These are phyloP conservation scores for Vitis riparia DNA, from an alignment of 164 flowering plant species.

Conservation along the genomic window DNA sequence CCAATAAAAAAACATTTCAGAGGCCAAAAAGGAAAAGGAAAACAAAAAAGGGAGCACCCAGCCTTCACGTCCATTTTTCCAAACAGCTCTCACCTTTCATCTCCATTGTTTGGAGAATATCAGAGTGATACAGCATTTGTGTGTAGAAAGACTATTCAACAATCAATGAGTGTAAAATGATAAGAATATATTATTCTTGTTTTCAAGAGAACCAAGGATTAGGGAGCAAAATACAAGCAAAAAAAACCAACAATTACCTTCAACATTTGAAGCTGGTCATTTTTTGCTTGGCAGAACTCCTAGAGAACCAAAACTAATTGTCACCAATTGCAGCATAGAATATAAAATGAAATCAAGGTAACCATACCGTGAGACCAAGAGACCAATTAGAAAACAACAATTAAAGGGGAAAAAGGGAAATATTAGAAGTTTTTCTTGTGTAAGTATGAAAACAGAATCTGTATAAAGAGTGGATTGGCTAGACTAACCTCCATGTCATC, in stretches of 20 bases:
- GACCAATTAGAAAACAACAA: neutral
- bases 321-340: constrained; percentile 7
- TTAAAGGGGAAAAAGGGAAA: neutral
- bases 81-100: too few relatives aligned
- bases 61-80: too few relatives aligned
- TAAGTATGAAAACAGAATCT: neutral
- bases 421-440: neutral
- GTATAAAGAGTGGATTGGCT: neutral
- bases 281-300: constrained; percentile 50
- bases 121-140: too few relatives aligned
- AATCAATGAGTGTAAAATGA: too few relatives aligned
- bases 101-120: too few relatives aligned
- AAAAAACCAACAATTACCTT: constrained; percentile 35
- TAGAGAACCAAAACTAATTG: constrained; percentile 24
- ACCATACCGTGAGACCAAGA: neutral
- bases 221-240: neutral
- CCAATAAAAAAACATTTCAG: too few relatives aligned
- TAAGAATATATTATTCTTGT: neutral
- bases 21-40: too few relatives aligned
- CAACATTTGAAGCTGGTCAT: constrained; percentile 43
- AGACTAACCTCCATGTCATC: constrained; percentile 74
- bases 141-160: too few relatives aligned
- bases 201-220: neutral
- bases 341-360: neutral
- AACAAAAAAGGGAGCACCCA: too few relatives aligned